Conservation (phyloP, 2,329 filamentous ascomycete species). For the Tolypocladium ophioglossoides region DNA sequence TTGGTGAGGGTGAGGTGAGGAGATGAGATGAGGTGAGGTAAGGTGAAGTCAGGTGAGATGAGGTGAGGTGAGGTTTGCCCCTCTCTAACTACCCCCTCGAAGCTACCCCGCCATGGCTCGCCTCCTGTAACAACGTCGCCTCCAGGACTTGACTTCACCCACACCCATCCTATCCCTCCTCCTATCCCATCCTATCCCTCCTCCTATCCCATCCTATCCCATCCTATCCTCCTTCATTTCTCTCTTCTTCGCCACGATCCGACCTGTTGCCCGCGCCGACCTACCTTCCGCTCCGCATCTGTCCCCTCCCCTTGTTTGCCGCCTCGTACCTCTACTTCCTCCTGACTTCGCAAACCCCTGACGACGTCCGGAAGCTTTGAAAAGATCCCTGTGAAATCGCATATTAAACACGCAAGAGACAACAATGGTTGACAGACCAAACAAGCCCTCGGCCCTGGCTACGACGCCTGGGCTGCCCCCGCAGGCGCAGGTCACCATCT, state of each 20-base stretch:
- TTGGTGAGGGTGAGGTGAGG: too few species aligned
- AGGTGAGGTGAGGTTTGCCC: too few species aligned
- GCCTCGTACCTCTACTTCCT: too few species aligned
- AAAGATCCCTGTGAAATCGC: not conserved
- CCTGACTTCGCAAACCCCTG: too few species aligned
- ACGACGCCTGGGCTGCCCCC: constrained; percentile 65
- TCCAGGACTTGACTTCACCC: not conserved
- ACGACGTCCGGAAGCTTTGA: not conserved
- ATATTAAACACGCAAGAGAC: not conserved
- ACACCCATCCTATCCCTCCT: too few species aligned
- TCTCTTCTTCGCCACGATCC: not conserved
- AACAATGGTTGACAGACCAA: constrained; percentile 68
- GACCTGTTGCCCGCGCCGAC: not conserved
- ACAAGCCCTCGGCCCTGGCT: constrained; percentile 70
- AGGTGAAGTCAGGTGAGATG: too few species aligned
- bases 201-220: not conserved
- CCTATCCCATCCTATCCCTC: not conserved
- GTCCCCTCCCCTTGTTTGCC: too few species aligned
- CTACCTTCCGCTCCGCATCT: too few species aligned
- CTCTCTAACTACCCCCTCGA: too few species aligned
- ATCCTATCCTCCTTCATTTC: not conserved
- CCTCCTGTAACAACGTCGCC: not conserved
- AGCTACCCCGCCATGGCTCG: constrained; percentile 7
- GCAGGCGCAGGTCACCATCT: constrained; percentile 64
- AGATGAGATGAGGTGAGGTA: not conserved